Evolutionary conservation across 148 eudicot species (phyloP).

Genomic region (Cornus suecica): DNA sequence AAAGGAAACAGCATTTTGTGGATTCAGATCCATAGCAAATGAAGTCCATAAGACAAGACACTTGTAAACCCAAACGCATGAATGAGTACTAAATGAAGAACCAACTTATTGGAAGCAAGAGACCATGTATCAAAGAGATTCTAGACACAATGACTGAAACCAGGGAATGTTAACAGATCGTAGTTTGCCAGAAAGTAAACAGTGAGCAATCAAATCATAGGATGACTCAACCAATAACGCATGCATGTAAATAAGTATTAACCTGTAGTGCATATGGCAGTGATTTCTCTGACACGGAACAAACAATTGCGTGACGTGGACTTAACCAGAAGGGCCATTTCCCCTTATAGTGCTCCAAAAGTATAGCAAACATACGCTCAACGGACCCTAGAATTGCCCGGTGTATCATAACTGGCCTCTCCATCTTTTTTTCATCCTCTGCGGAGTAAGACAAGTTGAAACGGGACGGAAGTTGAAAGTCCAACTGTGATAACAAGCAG

Average conservation of each 20-base stretch:
- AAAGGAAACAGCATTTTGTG: not conserved
- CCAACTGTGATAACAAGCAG: constrained; percentile 55
- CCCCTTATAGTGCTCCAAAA: constrained; percentile 96
- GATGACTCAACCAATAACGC: not conserved
- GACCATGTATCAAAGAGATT: no score
- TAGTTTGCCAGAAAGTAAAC: not conserved
- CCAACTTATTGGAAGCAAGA: no score
- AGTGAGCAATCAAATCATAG: not conserved
- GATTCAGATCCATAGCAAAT: not conserved
- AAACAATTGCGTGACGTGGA: constrained; percentile 91
- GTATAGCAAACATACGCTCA: constrained; percentile 96
- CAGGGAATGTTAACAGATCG: not conserved
- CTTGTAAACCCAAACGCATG: no score
- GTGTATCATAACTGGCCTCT: constrained; percentile 96
- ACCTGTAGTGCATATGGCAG: constrained; percentile 80
- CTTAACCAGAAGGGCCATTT: constrained; percentile 99
- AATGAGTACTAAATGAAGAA: not conserved
- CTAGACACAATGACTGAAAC: not conserved
- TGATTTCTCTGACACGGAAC: constrained; percentile 87
- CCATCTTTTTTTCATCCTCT: constrained; percentile 93
- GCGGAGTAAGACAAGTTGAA: constrained; percentile 90
- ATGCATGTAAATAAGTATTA: constrained; percentile 9
- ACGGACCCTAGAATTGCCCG: constrained; percentile 96
- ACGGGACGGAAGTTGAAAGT: constrained; percentile 88
- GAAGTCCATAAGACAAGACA: not conserved